phyloP scores from a whole-genome alignment of 805 yeast species.

The Ogataea pini region DNA sequence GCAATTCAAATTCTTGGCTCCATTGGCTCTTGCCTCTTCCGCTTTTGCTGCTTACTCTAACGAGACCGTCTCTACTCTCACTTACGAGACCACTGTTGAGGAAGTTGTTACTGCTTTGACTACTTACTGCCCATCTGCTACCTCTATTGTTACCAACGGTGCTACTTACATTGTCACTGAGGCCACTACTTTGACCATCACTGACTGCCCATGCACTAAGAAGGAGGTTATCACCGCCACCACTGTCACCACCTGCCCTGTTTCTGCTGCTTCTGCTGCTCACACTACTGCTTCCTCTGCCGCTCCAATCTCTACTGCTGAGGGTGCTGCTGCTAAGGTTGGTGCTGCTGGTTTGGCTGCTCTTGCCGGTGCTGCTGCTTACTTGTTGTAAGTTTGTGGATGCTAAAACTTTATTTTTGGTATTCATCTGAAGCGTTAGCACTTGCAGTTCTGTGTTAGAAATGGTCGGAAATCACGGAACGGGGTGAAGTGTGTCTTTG shows the following conservation, averaged over 20 bases:
- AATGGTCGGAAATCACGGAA: not conserved
- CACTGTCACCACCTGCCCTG: conserved; percentile 24
- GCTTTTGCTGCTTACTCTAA: conserved; percentile 49
- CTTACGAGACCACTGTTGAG: conserved; percentile 43
- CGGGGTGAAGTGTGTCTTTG: not conserved
- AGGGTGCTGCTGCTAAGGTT: conserved; percentile 38
- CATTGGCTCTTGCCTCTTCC: conserved; percentile 39
- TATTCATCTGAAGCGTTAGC: conserved; percentile 3
- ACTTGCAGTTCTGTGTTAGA: not conserved
- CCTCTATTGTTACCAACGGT: conserved; percentile 64
- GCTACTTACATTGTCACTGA: conserved; percentile 72
- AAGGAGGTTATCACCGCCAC: conserved; percentile 26
- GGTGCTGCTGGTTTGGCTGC: conserved; percentile 43
- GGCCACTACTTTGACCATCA: conserved; percentile 81
- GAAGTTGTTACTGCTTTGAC: conserved; percentile 69
- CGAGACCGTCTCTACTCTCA: conserved; percentile 49
- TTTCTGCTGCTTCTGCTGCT: conserved; percentile 21
- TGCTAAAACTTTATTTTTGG: conserved; percentile 1
- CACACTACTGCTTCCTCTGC: conserved; percentile 19
- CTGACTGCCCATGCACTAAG: conserved; percentile 84
- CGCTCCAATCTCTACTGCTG: conserved; percentile 28
- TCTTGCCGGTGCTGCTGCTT: conserved; percentile 41
- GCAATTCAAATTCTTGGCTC: conserved; percentile 38
- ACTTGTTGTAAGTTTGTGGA: conserved; percentile 37
- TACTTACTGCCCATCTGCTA: conserved; percentile 82